Evolutionary conservation across 495 filamentous ascomycete species (phyloP).

Genomic region (Penicillium cosmopolitanum): DNA sequence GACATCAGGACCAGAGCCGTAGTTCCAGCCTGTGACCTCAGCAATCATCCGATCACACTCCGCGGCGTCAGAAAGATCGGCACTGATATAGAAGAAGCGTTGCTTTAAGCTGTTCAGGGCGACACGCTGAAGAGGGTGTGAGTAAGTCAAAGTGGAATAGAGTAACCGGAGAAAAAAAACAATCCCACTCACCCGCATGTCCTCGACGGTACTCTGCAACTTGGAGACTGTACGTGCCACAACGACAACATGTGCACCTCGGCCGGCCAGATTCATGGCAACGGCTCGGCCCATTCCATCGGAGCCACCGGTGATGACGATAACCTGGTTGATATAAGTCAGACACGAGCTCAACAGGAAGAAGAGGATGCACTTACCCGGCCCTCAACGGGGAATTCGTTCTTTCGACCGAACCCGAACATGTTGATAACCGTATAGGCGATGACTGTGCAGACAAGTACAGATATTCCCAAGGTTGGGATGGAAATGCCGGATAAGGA

Average conservation of each 20-base stretch:
- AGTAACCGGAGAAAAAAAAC: background rate
- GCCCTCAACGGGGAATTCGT: constrained; percentile 81
- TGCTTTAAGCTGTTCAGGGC: constrained; percentile 66
- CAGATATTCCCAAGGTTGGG: constrained; percentile 42
- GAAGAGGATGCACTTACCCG: constrained; percentile 55
- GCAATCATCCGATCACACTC: constrained; percentile 70
- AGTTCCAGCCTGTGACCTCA: constrained; percentile 84
- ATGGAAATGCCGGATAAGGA: constrained; percentile 31
- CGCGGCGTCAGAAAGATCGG: constrained; percentile 72
- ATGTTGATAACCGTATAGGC: constrained; percentile 56
- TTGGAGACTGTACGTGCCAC: constrained; percentile 77
- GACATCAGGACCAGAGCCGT: constrained; percentile 71
- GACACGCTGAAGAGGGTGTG: constrained; percentile 48
- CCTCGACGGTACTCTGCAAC: constrained; percentile 70
- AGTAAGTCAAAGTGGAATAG: constrained; percentile 9
- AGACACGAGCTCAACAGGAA: constrained; percentile 14
- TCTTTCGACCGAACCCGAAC: constrained; percentile 66
- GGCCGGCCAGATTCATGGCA: constrained; percentile 71
- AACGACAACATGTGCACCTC: constrained; percentile 86
- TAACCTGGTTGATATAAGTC: constrained; percentile 57
- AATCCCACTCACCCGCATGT: constrained; percentile 57
- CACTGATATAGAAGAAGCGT: constrained; percentile 80
- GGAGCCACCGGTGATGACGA: constrained; percentile 88
- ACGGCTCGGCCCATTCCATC: constrained; percentile 85
- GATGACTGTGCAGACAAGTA: constrained; percentile 50